These are phyloP conservation scores for Ophiostoma ulmi DNA, from an alignment of 2,329 filamentous ascomycete genomes.

Conservation along the genomic window DNA sequence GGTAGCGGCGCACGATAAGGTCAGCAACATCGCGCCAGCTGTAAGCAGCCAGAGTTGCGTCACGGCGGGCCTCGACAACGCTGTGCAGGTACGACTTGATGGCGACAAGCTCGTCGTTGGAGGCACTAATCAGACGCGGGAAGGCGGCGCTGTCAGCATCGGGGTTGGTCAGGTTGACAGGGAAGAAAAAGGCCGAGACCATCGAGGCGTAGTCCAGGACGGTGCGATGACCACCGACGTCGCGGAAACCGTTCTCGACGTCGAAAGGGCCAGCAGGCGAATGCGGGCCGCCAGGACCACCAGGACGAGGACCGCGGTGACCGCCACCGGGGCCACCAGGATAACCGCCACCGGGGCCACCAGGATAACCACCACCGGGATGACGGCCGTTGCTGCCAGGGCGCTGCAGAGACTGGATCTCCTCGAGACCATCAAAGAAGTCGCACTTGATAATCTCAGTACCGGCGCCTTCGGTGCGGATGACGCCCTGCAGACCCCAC, in stretches of 20 bases:
- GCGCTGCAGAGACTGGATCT: conserved; percentile 22
- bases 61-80: conserved; percentile 15
- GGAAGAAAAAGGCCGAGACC: conserved; percentile 24
- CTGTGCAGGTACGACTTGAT: conserved; percentile 18
- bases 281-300: conserved; percentile 16
- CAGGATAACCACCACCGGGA: background rate
- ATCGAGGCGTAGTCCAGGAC: conserved; percentile 22
- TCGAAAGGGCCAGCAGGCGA: conserved; percentile 15
- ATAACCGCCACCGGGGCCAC: background rate
- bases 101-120: conserved; percentile 16
- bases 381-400: background rate
- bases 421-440: conserved; percentile 22
- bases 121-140: conserved; percentile 16
- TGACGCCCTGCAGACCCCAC: conserved; percentile 23
- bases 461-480: conserved; percentile 22
- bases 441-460: conserved; percentile 24
- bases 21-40: conserved; percentile 24
- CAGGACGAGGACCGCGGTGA: background rate
- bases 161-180: conserved; percentile 22
- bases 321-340: background rate
- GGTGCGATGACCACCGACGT: conserved; percentile 21
- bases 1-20: conserved; percentile 21
- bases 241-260: conserved; percentile 19
- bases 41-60: background rate
- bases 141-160: conserved; percentile 11